phyloP scores from a whole-genome alignment of 768 basidiomycete genomes.

The Suillus subalutaceus region DNA sequence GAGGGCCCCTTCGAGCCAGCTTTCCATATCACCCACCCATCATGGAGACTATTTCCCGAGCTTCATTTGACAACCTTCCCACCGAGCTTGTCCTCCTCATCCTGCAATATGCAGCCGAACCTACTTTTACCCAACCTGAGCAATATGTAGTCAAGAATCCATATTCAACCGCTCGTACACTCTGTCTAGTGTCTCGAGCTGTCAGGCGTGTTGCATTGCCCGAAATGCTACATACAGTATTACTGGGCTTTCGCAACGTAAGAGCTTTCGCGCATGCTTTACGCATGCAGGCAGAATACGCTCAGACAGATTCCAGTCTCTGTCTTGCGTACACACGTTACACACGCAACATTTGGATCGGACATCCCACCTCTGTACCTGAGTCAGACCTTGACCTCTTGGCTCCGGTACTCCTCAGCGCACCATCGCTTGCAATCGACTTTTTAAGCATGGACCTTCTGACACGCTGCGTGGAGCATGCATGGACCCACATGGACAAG shows the following conservation, averaged over 20 bases:
- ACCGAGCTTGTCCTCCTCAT: constrained; percentile 32
- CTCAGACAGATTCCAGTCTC: constrained; percentile 22
- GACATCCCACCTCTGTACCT: constrained; percentile 17
- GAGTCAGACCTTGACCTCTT: constrained; percentile 24
- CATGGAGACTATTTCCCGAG: constrained; percentile 4
- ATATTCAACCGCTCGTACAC: constrained; percentile 30
- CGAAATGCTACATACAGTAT: constrained; percentile 41
- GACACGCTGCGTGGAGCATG: constrained; percentile 31
- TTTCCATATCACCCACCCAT: neutral
- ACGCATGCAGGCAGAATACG: constrained; percentile 25
- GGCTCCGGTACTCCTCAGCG: constrained; percentile 11
- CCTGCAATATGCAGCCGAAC: constrained; percentile 28
- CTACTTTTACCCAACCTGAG: constrained; percentile 30
- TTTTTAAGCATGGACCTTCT: constrained; percentile 36
- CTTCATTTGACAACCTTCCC: constrained; percentile 30
- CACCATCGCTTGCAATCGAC: neutral
- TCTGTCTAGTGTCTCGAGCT: constrained; percentile 38
- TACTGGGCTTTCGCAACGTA: constrained; percentile 21
- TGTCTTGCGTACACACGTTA: constrained; percentile 33
- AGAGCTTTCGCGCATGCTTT: constrained; percentile 36
- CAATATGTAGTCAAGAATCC: neutral
- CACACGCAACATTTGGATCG: constrained; percentile 40
- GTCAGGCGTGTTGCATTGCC: constrained; percentile 39
- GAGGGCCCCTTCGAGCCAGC: neutral
- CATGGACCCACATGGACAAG: neutral